Evolutionary conservation across 805 yeast genomes (phyloP).

Genomic region (Candida succiphila): DNA sequence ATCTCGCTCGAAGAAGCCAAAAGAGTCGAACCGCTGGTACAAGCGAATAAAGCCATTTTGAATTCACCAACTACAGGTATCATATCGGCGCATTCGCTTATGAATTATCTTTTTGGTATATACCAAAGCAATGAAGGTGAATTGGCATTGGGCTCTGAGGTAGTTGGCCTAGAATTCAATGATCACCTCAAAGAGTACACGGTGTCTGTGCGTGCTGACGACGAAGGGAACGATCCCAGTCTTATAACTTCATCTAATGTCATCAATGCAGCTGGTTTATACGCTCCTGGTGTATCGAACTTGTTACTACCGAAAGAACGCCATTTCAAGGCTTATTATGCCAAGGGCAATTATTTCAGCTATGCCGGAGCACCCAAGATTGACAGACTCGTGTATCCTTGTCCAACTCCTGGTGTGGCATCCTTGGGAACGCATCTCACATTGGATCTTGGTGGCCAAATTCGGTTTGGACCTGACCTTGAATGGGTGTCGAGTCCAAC

Average conservation of each 20-base stretch:
- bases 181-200: constrained; percentile 17
- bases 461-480: constrained; percentile 82
- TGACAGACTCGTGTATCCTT: constrained; percentile 61
- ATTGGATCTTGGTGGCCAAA: constrained; percentile 67
- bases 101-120: constrained; percentile 44
- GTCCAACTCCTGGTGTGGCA: constrained; percentile 60
- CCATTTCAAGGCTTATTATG: constrained; percentile 52
- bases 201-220: constrained; percentile 20
- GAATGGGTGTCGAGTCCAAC: constrained; percentile 56
- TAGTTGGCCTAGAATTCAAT: constrained; percentile 27
- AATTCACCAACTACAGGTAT: constrained; percentile 82
- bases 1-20: constrained; percentile 35
- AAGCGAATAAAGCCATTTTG: constrained; percentile 51
- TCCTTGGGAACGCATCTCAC: constrained; percentile 87
- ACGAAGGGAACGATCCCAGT: constrained; percentile 23
- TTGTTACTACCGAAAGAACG: constrained; percentile 54
- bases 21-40: constrained; percentile 53
- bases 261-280: constrained; percentile 72
- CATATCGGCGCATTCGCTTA: constrained; percentile 67
- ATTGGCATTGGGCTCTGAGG: constrained; percentile 51
- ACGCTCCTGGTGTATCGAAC: constrained; percentile 66
- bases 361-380: constrained; percentile 35
- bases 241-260: constrained; percentile 48
- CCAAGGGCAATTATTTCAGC: constrained; percentile 77
- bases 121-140: constrained; percentile 57